phyloP scores from a whole-genome alignment of 2,329 filamentous ascomycete genomes.

The Beauveria caledonica region DNA sequence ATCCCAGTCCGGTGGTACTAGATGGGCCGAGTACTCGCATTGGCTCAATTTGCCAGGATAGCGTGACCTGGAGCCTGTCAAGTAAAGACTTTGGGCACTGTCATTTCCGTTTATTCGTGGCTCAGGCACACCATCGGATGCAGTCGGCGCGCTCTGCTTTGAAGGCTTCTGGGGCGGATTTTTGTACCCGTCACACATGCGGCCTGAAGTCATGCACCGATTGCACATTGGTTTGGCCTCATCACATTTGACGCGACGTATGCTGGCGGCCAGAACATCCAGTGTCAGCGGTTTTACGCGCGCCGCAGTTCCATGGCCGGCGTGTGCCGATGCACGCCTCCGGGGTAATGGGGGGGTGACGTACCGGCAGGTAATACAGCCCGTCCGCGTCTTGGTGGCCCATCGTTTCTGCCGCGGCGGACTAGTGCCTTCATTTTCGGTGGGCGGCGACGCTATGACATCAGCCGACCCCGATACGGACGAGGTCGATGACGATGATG shows the following conservation, averaged over 20 bases:
- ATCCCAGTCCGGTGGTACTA: slow-evolving; percentile 3
- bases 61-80: neutral
- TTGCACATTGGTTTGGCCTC: slow-evolving; percentile 7
- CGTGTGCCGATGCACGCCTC: neutral
- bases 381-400: slow-evolving; percentile 8
- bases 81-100: neutral
- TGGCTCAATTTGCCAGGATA: neutral
- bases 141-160: neutral
- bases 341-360: neutral
- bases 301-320: neutral
- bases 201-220: slow-evolving; percentile 6
- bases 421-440: neutral
- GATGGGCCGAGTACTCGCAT: neutral
- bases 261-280: neutral
- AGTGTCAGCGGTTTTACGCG: neutral
- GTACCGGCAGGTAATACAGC: slow-evolving; percentile 7
- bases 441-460: neutral
- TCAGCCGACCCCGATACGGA: neutral
- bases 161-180: neutral
- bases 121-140: neutral
- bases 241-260: slow-evolving; percentile 6
- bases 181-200: slow-evolving; percentile 7
- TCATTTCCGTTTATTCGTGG: neutral
- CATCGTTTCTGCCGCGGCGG: slow-evolving; percentile 7
- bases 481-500: neutral